A percentile compares a stretch with the other conserved stretches of the same genome.
Evolutionary conservation across 345 rosid genomes (phyloP).

Genomic region (Eucalyptus cloeziana): DNA sequence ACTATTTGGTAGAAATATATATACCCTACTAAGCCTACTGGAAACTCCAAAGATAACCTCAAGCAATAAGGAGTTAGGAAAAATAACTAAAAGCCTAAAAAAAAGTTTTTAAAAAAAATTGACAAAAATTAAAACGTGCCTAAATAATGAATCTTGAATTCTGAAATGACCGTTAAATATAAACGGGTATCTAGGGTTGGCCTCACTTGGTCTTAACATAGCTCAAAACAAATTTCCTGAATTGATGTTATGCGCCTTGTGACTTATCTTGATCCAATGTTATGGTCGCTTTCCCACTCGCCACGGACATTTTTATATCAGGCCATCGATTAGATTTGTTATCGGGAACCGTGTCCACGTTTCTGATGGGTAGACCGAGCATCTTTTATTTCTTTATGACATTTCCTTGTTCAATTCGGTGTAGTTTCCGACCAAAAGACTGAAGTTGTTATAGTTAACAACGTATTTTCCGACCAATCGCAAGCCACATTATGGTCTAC

Average conservation of each 20-base stretch:
- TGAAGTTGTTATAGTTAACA: background rate
- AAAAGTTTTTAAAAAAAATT: no score
- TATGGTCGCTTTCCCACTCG: background rate
- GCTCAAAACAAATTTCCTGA: background rate
- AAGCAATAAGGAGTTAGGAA: background rate
- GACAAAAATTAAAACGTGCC: background rate
- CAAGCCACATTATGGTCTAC: background rate
- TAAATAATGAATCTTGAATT: background rate
- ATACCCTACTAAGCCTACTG: background rate
- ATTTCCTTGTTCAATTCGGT: background rate
- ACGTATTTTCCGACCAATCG: background rate
- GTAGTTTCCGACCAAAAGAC: no score
- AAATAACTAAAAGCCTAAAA: background rate
- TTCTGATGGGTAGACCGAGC: background rate
- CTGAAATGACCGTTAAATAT: background rate
- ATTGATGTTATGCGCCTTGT: fast-evolving
- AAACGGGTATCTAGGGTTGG: background rate
- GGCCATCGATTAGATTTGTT: background rate
- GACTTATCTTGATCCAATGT: background rate
- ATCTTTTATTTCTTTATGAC: background rate
- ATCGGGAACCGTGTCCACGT: background rate
- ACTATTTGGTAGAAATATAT: background rate
- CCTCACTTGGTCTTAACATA: background rate
- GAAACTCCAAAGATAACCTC: background rate
- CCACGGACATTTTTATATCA: no score